Conservation (phyloP, 139 green algal species). For the Chlamydomonas incerta region DNA sequence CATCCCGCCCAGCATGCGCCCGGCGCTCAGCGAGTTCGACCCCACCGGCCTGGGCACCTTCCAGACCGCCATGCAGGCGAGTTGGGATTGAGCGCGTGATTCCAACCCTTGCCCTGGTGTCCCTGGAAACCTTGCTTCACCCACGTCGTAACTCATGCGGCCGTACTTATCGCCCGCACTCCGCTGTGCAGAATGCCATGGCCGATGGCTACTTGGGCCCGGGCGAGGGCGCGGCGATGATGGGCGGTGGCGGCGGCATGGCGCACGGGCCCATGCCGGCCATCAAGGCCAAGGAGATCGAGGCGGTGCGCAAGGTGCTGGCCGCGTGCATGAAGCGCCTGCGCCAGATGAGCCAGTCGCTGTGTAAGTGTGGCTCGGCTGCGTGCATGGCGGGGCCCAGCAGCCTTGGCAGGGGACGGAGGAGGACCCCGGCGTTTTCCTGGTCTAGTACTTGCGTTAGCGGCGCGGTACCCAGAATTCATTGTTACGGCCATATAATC, state of each 20-base stretch:
- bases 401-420: too few relatives aligned
- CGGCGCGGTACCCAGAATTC: too few relatives aligned
- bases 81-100: too few relatives aligned
- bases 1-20: slow-evolving; percentile 72
- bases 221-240: neutral
- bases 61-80: slow-evolving; percentile 5
- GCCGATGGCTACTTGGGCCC: neutral
- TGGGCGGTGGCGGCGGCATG: too few relatives aligned
- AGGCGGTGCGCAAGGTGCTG: slow-evolving; percentile 51
- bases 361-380: slow-evolving; percentile 39
- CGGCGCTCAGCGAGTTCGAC: slow-evolving; percentile 63
- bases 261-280: neutral
- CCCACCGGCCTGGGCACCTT: slow-evolving; percentile 35
- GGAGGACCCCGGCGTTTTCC: too few relatives aligned
- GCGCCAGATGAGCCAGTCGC: slow-evolving; percentile 46
- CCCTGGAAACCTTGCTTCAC: too few relatives aligned
- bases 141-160: too few relatives aligned
- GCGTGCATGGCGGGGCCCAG: neutral
- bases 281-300: slow-evolving; percentile 52
- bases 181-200: neutral
- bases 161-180: too few relatives aligned
- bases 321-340: slow-evolving; percentile 53
- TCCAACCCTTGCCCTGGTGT: too few relatives aligned
- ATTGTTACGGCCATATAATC: too few relatives aligned
- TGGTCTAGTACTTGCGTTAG: too few relatives aligned